Evolutionary conservation across 2,329 filamentous ascomycete genomes (phyloP).

Genomic region (Chaetomiaceae sp.): DNA sequence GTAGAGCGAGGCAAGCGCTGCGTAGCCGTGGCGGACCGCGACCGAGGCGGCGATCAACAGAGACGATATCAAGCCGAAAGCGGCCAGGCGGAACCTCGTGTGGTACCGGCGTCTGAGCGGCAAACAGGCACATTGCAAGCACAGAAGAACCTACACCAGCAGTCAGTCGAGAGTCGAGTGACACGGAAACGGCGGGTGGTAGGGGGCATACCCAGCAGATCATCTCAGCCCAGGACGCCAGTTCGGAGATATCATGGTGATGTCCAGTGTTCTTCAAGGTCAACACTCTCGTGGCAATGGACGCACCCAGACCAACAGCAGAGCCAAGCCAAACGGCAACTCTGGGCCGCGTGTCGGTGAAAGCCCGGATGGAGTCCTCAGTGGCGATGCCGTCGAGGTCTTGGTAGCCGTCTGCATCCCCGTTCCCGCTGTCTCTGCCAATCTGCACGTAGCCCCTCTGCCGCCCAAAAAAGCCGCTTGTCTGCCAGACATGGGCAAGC

Average conservation of each 20-base stretch:
- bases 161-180: neutral
- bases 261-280: neutral
- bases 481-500: constrained; percentile 2
- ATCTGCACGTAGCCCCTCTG: constrained; percentile 19
- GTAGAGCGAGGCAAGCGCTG: constrained; percentile 20
- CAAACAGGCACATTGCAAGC: constrained; percentile 27
- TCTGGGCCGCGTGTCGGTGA: constrained; percentile 26
- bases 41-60: constrained; percentile 22
- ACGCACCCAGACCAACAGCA: constrained; percentile 24
- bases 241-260: neutral
- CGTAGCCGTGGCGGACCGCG: constrained; percentile 25
- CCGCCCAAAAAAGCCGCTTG: neutral
- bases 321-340: constrained; percentile 24
- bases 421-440: constrained; percentile 4
- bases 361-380: constrained; percentile 28
- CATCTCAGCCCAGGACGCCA: constrained; percentile 13
- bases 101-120: constrained; percentile 26
- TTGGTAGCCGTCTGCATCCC: constrained; percentile 21
- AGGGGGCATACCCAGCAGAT: constrained; percentile 17
- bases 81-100: constrained; percentile 25
- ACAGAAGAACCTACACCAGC: constrained; percentile 21
- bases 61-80: constrained; percentile 25
- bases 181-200: neutral
- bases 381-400: constrained; percentile 30
- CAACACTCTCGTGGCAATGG: constrained; percentile 23